Evolutionary conservation across 2,329 filamentous ascomycete species (phyloP), one percentile per base, ranked within the genome.

Genomic region (Sporothrix brunneoviolacea): DNA sequence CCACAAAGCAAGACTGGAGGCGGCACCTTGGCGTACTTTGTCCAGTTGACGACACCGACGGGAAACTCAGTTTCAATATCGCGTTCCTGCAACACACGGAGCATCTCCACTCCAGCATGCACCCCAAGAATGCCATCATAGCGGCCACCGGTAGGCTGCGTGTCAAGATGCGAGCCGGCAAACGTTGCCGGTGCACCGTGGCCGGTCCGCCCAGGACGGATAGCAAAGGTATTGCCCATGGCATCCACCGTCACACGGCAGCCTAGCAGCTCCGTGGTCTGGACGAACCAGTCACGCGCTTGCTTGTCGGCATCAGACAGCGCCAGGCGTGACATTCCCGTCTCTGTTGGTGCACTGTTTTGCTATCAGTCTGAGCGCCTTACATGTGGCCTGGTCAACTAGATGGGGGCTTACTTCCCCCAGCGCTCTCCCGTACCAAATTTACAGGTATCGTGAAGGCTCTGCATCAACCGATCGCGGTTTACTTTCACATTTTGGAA

Each of bases 141-240:
- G 22, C 84, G 68, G 0, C 84, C 84, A 1, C 84, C 84, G 0
- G 66, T 68, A 2, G 80, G 79, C 57, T 83, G 80, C 0, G 80
- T 83, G 58, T 84, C 82, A 2, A 85, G 62, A 63, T 90, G 85
- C 8, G 80, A 84, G 2, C 85, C 86, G 32, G 80, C 84, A 56
- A 82, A 87, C 1, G 83, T 86, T 1, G 85, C 76, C 8, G 79
- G 72, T 1, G 79, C 77, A 15, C 38, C n/a, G 1, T 77, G 71
- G n/a, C 72, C 68, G 42, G 68, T 67, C 49, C 76, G 68, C 1
- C 87, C 86, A 3, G 81, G 77, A 2, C 83, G 76, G 4, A 88
- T 72, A 1, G 87, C 87, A 62, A 91, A 91, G 51, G 85, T 86
- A 57, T 91, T 91, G n/a, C 87, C 87, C 79, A 91, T 90, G 19